Conservation (phyloP, 108 stramenopile species). For the Skeletonema costatum region DNA sequence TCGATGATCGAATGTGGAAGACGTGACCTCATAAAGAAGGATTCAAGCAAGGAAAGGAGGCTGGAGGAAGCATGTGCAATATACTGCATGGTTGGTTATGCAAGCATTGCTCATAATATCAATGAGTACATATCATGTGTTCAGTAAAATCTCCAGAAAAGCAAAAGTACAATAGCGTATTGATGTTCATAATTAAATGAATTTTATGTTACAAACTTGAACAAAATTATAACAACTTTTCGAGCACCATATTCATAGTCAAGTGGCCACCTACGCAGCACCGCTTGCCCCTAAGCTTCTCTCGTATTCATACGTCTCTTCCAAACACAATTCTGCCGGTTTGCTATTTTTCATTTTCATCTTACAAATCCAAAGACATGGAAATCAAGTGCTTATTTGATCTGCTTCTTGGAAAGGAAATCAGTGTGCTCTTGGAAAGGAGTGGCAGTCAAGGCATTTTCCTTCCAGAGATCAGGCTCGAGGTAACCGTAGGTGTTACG, state of each 20-base stretch:
- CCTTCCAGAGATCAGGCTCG: conserved; percentile 99
- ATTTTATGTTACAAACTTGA: conserved; percentile 2
- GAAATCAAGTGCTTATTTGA: conserved; percentile 20
- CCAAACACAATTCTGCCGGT: conserved; percentile 40
- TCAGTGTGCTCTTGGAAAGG: conserved; percentile 99
- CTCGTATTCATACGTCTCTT: conserved; percentile 1
- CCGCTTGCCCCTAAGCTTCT: conserved; percentile 60
- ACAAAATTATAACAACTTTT: conserved; percentile 4
- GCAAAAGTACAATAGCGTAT: neutral
- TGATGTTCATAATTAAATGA: neutral
- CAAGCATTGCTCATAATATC: too few species aligned
- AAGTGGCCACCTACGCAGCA: conserved; percentile 75
- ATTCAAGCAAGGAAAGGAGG: too few species aligned
- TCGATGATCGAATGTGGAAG: too few species aligned
- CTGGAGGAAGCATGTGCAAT: too few species aligned
- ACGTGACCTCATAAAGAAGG: too few species aligned
- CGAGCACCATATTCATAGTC: conserved; percentile 11
- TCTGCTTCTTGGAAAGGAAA: conserved; percentile 95
- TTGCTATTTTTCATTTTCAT: conserved; percentile 10
- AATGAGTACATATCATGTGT: neutral
- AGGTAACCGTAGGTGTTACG: conserved; percentile 98
- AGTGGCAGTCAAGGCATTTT: conserved; percentile 75
- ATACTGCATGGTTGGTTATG: too few species aligned
- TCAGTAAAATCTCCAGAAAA: neutral
- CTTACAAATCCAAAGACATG: neutral